A percentile compares a stretch with the other conserved stretches of the same genome.
phyloP scores from a whole-genome alignment of 345 rosid genomes.

The Aurinia saxatilis region DNA sequence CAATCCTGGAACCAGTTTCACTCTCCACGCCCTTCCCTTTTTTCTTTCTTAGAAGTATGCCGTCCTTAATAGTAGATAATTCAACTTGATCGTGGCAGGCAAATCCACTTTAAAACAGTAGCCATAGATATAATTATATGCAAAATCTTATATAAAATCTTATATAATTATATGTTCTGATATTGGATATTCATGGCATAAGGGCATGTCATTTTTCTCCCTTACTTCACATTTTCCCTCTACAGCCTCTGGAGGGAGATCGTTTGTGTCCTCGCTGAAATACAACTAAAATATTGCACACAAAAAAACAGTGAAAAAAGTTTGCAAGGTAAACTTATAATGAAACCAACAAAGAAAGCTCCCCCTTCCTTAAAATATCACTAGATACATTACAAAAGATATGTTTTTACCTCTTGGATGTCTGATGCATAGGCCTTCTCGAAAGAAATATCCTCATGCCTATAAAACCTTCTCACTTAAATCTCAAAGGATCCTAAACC shows the following conservation, averaged over 20 bases:
- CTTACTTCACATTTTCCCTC: slow-evolving; percentile 82
- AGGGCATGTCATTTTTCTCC: slow-evolving; percentile 54
- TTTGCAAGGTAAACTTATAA: neutral
- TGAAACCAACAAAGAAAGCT: no score
- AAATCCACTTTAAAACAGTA: no score
- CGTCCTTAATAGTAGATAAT: slow-evolving; percentile 38
- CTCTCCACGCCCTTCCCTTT: slow-evolving; percentile 69
- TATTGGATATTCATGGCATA: slow-evolving; percentile 30
- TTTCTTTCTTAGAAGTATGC: slow-evolving; percentile 50
- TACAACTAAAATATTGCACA: slow-evolving; percentile 47
- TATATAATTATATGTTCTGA: slow-evolving; percentile 55
- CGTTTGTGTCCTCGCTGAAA: slow-evolving; percentile 45
- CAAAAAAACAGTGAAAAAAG: neutral
- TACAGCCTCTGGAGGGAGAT: slow-evolving; percentile 33
- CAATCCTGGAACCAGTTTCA: slow-evolving; percentile 34
- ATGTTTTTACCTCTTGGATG: slow-evolving; percentile 43
- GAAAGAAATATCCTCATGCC: slow-evolving; percentile 61
- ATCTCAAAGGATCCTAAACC: slow-evolving; percentile 26
- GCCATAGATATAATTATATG: no score
- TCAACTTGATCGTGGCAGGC: slow-evolving; percentile 45
- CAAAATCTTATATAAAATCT: no score
- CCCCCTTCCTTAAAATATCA: no score
- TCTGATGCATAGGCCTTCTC: slow-evolving; percentile 62
- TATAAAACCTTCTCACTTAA: slow-evolving; percentile 42
- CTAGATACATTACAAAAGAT: neutral